Evolutionary conservation across 129 eudicot genomes (phyloP).

Genomic region (Artemisia annua): DNA sequence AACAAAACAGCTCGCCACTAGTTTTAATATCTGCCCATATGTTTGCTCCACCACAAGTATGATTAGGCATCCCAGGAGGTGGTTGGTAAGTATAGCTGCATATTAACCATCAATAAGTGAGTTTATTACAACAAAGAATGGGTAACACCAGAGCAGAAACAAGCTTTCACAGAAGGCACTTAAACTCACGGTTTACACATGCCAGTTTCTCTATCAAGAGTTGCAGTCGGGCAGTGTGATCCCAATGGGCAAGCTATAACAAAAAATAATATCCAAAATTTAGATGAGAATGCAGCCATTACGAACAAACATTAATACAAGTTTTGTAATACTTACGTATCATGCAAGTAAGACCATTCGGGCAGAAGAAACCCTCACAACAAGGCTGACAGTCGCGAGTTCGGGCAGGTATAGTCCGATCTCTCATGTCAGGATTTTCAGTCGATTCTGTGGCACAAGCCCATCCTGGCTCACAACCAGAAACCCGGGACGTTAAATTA

Average conservation of each 20-base stretch:
- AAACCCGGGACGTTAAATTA: constrained; percentile 62
- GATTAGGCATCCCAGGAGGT: constrained; percentile 78
- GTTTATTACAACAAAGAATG: constrained; percentile 11
- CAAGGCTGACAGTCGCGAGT: constrained; percentile 64
- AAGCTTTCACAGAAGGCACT: constrained; percentile 4
- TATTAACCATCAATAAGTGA: constrained; percentile 17
- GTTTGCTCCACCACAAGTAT: constrained; percentile 94
- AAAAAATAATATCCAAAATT: constrained; percentile 11
- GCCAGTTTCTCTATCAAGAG: constrained; percentile 56
- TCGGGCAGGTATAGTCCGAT: constrained; percentile 65
- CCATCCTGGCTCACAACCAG: constrained; percentile 99
- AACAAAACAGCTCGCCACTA: constrained; percentile 71
- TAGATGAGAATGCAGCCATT: constrained; percentile 6
- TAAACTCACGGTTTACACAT: constrained; percentile 83
- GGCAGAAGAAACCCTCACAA: constrained; percentile 97
- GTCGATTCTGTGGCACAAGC: constrained; percentile 54
- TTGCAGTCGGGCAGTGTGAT: constrained; percentile 82
- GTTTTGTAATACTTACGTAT: constrained; percentile 58
- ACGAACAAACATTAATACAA: neutral
- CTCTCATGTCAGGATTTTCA: constrained; percentile 40
- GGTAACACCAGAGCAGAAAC: neutral
- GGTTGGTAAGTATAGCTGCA: constrained; percentile 76
- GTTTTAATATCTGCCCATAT: constrained; percentile 76
- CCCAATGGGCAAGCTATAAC: constrained; percentile 93
- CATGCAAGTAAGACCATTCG: constrained; percentile 91